phyloP scores from a whole-genome alignment of 345 rosid genomes.

The Brassica carinata region DNA sequence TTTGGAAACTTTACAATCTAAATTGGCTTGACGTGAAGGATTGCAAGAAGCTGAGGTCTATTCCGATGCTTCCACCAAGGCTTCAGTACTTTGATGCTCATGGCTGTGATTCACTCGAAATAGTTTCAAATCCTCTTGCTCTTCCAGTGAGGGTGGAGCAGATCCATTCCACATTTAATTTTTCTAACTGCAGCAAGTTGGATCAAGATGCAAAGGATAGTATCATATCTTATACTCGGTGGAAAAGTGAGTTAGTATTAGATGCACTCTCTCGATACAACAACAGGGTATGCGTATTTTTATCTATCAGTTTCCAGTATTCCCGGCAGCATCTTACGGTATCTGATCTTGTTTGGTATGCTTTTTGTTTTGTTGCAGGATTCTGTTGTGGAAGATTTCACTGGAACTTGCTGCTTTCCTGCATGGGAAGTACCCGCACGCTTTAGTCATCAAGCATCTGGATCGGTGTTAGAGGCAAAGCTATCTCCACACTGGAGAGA shows the following conservation, averaged over 20 bases:
- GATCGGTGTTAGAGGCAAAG: constrained; percentile 3
- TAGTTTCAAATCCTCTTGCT: constrained; percentile 8
- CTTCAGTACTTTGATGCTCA: constrained; percentile 14
- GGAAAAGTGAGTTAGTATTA: neutral
- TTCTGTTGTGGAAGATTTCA: neutral
- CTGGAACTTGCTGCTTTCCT: constrained; percentile 20
- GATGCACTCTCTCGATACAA: neutral
- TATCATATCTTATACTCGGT: constrained; percentile 3
- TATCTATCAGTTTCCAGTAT: neutral
- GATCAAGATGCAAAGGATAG: constrained; percentile 10
- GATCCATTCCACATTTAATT: neutral
- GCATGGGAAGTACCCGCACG: constrained; percentile 7
- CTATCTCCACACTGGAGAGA: constrained; percentile 20
- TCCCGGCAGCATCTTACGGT: neutral
- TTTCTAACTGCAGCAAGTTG: constrained; percentile 12
- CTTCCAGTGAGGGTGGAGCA: neutral
- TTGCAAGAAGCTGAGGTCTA: constrained; percentile 1
- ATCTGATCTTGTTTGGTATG: neutral
- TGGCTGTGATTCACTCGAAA: constrained; percentile 21
- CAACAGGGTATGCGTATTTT: neutral
- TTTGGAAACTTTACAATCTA: neutral
- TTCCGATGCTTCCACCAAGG: constrained; percentile 19
- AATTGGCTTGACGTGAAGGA: constrained; percentile 13
- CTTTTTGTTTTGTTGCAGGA: neutral
- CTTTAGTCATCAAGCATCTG: constrained; percentile 1